Base-by-base conservation (phyloP, 768 basidiomycete genomes). In the Mrakia frigida region DNA sequence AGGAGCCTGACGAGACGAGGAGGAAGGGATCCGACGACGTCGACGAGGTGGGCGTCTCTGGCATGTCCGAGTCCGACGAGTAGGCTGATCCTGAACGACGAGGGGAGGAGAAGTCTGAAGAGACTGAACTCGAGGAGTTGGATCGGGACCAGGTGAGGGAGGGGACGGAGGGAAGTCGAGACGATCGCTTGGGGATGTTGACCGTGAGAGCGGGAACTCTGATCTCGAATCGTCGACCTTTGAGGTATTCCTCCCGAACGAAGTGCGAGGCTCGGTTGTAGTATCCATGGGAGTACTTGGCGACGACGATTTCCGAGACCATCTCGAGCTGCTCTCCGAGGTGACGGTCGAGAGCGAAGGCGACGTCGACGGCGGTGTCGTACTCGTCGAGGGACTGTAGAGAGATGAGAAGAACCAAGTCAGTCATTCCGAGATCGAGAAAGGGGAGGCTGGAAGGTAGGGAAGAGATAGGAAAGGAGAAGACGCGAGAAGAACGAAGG, bases 271-370 rank as follows among this genome's bases (percentile, higher is more conserved):
- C 93, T 85, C 94, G 95, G 69, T 93, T 94, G 85, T 96, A 98
- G 85, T 95, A 97, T 60, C 91, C 90, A 80, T 93, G 94, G 7
- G 95, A 95, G 85, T 99, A 98, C 86, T 99, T 99, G 86, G 95
- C 94, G 82, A 98, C 89, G 81, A 98, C 86, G n/a, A 92, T 94
- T 83, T 96, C 92, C 18, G 96, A 98, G 43, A 99, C 87, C 79
- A 92, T 91, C 81, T 94, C 92, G 85, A 96, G 90, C 82, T 93
- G 89, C 82, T 90, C 91, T 39, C 91, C 88, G 80, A 98, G 87
- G 79, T 92, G 90, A 75, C 85, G 89, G 84, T 99, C 96, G 82
- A 99, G 87, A 77, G 88, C 87, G 67, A 92, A 90, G 46, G 96
- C 90, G 77, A 97, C 90, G 81, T 94, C 90, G 37, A 92, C 84